These are phyloP conservation scores for Giardia muris DNA, from an alignment of 208 protist species.

Conservation along the genomic window DNA sequence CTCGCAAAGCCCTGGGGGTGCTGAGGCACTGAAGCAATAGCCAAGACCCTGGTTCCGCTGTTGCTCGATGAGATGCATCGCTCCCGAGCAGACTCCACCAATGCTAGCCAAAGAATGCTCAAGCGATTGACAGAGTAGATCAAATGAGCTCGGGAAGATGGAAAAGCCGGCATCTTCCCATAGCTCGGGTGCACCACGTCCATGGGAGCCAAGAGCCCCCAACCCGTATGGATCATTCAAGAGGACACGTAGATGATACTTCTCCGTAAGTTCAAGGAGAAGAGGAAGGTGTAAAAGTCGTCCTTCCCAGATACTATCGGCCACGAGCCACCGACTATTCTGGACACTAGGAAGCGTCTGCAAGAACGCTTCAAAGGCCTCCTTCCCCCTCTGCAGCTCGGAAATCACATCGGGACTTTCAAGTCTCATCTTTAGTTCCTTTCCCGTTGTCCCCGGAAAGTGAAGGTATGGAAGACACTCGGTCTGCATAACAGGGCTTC, in stretches of 20 bases:
- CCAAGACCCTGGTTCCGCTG: constrained; percentile 1
- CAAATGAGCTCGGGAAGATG: neutral
- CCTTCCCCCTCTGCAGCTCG: too few relatives aligned
- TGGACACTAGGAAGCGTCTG: too few relatives aligned
- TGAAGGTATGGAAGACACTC: neutral
- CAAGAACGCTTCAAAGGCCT: too few relatives aligned
- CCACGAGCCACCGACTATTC: neutral
- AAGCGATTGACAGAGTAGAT: neutral
- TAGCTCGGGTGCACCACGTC: neutral
- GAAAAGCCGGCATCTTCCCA: neutral
- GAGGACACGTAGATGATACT: neutral
- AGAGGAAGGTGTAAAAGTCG: neutral
- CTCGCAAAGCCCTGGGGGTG: neutral
- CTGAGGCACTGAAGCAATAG: constrained; percentile 17
- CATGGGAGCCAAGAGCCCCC: neutral
- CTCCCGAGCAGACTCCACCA: neutral
- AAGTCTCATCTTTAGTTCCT: too few relatives aligned
- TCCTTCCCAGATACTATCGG: neutral
- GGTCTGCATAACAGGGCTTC: neutral
- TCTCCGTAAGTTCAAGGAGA: neutral
- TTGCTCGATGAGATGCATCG: neutral
- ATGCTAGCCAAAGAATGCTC: neutral
- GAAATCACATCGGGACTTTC: too few relatives aligned
- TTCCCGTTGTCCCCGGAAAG: too few relatives aligned
- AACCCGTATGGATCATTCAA: neutral